Evolutionary conservation across 148 eudicot genomes (phyloP), one percentile per base, ranked within the genome.

Genomic region (Rhododendron kiyosumense): DNA sequence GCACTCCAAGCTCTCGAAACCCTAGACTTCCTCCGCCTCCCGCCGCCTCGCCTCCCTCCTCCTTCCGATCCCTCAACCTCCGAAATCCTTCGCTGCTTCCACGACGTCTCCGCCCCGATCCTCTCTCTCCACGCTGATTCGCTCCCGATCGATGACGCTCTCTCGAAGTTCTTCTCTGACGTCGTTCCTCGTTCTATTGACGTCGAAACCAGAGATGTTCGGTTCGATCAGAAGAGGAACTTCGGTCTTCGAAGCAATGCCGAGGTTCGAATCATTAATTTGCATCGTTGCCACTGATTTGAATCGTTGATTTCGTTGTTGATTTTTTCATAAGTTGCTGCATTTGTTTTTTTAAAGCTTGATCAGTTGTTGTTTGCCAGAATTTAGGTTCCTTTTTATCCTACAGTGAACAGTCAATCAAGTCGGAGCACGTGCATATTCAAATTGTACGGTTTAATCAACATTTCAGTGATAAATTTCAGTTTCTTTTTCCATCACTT

Each of bases 21-120:
- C 90, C 90, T 90, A 88, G 89, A 83, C 9, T 95, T 94, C 89
- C 92, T 93, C 89, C 94, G 90, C 76, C 88, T 94, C 17, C 93
- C 94, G 71, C 92, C 86, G 45, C 91, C 93, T 57, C 84, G 85
- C 26, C 81, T 90, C 24, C 24, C 61, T 26, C 89, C 91, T 90
- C 89, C 90, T 11, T 30, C 90, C 1, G 82, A 75, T 71, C 80
- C 83, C 8, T 34, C 87, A 45, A 32, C 78, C 77, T 83, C 81
- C 49, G 75, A n/a, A 59, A 73, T 67, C 46, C 75, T 86, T 43
- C 90, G 83, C 84, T 90, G 86, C 88, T 84, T 87, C 76, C 87
- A 85, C 84, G 86, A 86, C 30, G 85, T 79, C 84, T 86, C 90
- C 7, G n/a, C 85, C 43, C 83, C 88, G 48, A 49, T 81, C 86